Percentiles rank a stretch among this genome's conserved stretches.
Conservation (phyloP, 164 flowering plant genomes). For the Euptelea pleiosperma region DNA sequence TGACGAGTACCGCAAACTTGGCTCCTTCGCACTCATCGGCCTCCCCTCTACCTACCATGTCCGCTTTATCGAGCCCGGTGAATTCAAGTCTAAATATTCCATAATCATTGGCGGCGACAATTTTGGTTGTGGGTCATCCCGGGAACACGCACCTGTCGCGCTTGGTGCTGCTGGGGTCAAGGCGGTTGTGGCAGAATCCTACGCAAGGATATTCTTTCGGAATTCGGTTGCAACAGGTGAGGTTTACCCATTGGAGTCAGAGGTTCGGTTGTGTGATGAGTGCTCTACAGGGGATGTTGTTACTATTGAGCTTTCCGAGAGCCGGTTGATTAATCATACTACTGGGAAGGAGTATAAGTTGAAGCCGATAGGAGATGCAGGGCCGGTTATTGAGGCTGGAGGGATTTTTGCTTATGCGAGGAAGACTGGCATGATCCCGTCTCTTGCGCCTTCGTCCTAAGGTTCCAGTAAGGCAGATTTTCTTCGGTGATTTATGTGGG, state of each 20-base stretch:
- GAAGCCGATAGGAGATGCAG: constrained; percentile 97
- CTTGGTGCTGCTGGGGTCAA: constrained; percentile 79
- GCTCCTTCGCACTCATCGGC: constrained; percentile 77
- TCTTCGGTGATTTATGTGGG: no score
- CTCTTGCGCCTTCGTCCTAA: constrained; percentile 23
- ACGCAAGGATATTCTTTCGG: constrained; percentile 91
- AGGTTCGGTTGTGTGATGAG: constrained; percentile 78
- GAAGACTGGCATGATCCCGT: constrained; percentile 85
- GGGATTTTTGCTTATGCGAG: constrained; percentile 95
- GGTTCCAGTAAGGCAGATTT: no score
- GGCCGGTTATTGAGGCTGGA: constrained; percentile 95
- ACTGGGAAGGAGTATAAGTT: constrained; percentile 77
- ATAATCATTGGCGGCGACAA: constrained; percentile 81
- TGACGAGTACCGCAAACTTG: constrained; percentile 86
- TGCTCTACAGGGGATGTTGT: constrained; percentile 82
- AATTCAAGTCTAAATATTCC: constrained; percentile 50
- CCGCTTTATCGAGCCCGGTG: constrained; percentile 62
- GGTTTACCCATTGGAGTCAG: constrained; percentile 85
- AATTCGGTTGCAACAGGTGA: constrained; percentile 95
- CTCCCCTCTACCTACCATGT: constrained; percentile 63
- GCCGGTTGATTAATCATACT: constrained; percentile 69
- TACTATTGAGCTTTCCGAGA: constrained; percentile 66
- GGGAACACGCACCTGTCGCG: constrained; percentile 98
- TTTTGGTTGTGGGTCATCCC: constrained; percentile 95
- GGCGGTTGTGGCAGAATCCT: constrained; percentile 92